phyloP scores from a whole-genome alignment of 164 flowering plant genomes.

The Cinnamomum chago region DNA sequence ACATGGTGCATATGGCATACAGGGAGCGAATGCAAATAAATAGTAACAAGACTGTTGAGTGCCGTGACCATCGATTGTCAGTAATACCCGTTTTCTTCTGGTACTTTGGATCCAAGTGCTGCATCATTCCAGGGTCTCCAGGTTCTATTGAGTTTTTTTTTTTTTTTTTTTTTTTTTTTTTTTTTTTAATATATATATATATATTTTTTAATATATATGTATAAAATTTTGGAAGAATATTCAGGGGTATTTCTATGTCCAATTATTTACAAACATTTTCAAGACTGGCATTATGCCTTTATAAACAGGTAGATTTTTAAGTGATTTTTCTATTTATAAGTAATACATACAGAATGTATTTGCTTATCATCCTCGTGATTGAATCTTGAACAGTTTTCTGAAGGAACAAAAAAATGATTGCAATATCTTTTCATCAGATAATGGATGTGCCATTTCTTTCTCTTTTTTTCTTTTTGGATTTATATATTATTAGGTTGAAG shows the following conservation, averaged over 20 bases:
- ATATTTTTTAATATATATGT: no score
- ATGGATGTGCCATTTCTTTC: background rate
- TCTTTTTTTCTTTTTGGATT: background rate
- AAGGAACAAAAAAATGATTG: background rate
- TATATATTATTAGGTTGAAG: background rate
- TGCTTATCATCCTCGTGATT: background rate
- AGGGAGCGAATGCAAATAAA: conserved; percentile 18
- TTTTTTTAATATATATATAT: no score
- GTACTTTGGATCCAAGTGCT: background rate
- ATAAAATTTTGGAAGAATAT: background rate
- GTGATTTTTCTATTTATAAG: background rate
- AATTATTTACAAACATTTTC: background rate
- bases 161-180: no score
- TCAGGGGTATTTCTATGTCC: background rate
- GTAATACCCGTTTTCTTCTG: background rate
- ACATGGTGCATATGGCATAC: conserved; percentile 20
- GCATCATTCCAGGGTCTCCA: background rate
- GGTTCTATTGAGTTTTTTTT: background rate
- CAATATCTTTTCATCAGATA: background rate
- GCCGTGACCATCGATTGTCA: background rate
- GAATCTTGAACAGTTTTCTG: background rate
- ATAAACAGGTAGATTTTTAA: no score
- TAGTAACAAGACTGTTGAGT: background rate
- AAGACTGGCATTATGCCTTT: background rate
- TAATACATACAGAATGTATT: background rate